These are phyloP conservation scores for Aspergillus bertholletiae DNA, from an alignment of 495 filamentous ascomycete genomes.

Conservation along the genomic window DNA sequence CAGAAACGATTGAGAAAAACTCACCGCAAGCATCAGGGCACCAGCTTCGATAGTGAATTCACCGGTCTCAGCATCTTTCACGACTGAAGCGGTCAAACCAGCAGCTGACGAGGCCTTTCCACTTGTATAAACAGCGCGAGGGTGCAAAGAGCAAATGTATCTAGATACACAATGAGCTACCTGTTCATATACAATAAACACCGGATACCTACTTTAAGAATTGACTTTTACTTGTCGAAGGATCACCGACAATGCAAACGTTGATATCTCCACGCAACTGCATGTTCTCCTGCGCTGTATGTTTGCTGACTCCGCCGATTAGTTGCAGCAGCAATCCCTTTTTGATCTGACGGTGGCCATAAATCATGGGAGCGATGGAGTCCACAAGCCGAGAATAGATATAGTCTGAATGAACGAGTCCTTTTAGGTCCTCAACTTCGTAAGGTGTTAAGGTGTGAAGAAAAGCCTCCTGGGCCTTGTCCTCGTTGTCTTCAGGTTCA, in stretches of 20 bases:
- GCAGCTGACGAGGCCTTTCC: slow-evolving; percentile 97
- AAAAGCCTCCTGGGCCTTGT: slow-evolving; percentile 84
- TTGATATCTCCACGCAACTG: slow-evolving; percentile 95
- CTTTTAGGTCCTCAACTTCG: slow-evolving; percentile 87
- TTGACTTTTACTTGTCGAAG: slow-evolving; percentile 96
- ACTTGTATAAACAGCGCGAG: slow-evolving; percentile 94
- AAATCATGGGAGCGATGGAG: slow-evolving; percentile 95
- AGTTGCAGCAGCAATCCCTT: slow-evolving; percentile 93
- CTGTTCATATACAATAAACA: background rate
- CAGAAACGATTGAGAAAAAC: slow-evolving; percentile 21
- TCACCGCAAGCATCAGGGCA: slow-evolving; percentile 93
- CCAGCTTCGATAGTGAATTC: slow-evolving; percentile 99
- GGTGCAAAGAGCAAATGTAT: slow-evolving; percentile 92
- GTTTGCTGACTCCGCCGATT: slow-evolving; percentile 87
- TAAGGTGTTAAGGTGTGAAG: slow-evolving; percentile 74
- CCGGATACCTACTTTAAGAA: slow-evolving; percentile 71
- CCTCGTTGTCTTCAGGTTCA: slow-evolving; percentile 64
- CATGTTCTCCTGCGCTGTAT: slow-evolving; percentile 82
- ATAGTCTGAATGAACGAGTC: slow-evolving; percentile 91
- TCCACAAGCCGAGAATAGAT: slow-evolving; percentile 93
- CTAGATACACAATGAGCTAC: slow-evolving; percentile 17
- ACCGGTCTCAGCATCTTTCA: slow-evolving; percentile 97
- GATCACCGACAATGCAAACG: slow-evolving; percentile 97
- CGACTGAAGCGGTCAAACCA: slow-evolving; percentile 94
- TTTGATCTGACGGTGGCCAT: slow-evolving; percentile 95